Evolutionary conservation across 2,329 filamentous ascomycete species (phyloP), one percentile per base, ranked within the genome.

Genomic region (Ophiosphaerella narmari): DNA sequence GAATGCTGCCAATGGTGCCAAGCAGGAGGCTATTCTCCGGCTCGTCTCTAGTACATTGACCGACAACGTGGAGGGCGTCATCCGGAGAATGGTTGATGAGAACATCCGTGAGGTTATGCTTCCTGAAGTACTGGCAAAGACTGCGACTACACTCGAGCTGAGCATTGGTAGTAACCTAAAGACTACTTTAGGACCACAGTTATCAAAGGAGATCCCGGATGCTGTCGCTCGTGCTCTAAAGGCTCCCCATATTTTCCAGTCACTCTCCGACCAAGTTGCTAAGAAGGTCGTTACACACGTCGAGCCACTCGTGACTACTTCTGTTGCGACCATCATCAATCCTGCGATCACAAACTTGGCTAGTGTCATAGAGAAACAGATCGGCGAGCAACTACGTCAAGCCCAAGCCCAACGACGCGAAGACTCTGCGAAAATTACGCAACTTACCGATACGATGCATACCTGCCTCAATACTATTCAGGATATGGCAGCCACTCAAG

Each of bases 81-180:
- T 97, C 33, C 81, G 86, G 53, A 86, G 85, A 53, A 89, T 96
- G 60, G 86, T 96, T 43, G 83, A 85, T 39, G 82, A 86, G 40
- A 88, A 89, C 70, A 90, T 96, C 58, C 83, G 90, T 54, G 81
- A 86, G 47, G 81, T 86, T 12, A 84, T 97, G 38, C 78, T 96
- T 44, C 93, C 94, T 9, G 80, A 86, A 29, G 78, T 97, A 48
- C 82, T 86, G 35, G 82, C 86, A 43, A 80, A 86, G 36, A 85
- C 89, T 12, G 80, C 84, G 38, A 83, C 85, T 54, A 82, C 87
- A 4, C 80, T 96, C 24, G 83, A 87, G 46, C 86, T 88, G 54
- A 86, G 90, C 67, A 79, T 97, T 21, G 82, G 84, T 48, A 80
- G 83, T 56, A 85, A 85, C 53, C 75, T 97, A 47, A 82, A 84